Percentiles rank a stretch among this genome's conserved stretches.
Conservation (phyloP, 2,329 filamentous ascomycete genomes). For the Arthrobotrys sphaeroides region DNA sequence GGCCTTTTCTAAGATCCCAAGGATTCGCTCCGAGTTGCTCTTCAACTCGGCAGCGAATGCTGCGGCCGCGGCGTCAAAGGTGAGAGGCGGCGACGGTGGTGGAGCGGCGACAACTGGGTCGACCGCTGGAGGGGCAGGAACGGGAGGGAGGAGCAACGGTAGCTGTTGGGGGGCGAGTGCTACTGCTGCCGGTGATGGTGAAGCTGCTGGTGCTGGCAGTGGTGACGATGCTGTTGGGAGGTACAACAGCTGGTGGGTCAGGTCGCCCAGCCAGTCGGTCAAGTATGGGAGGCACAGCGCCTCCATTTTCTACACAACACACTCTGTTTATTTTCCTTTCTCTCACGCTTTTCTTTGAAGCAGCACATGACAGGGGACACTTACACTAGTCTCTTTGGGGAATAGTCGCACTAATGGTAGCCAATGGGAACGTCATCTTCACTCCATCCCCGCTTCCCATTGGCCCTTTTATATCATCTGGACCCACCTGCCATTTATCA, state of each 20-base stretch:
- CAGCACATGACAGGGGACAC: background rate
- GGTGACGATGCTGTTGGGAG: background rate
- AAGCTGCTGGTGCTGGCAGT: background rate
- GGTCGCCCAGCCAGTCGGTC: background rate
- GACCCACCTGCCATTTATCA: background rate
- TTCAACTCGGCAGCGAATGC: too few relatives aligned
- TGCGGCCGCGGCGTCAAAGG: too few relatives aligned
- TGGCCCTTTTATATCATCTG: background rate
- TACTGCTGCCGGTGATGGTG: too few relatives aligned
- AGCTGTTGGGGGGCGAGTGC: too few relatives aligned
- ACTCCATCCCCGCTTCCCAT: background rate
- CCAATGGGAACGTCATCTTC: background rate
- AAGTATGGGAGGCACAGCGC: background rate
- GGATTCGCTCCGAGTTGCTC: too few relatives aligned
- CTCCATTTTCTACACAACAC: conserved; percentile 2
- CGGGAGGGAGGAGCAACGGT: too few relatives aligned
- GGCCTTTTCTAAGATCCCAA: background rate
- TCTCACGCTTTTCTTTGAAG: too few relatives aligned
- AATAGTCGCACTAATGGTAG: background rate
- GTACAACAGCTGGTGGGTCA: background rate
- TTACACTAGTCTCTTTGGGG: background rate
- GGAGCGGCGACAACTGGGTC: too few relatives aligned
- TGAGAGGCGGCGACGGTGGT: background rate
- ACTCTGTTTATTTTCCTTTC: conserved; percentile 15
- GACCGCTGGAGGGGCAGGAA: too few relatives aligned